Evolutionary conservation across 116 monocot genomes (phyloP), one percentile per base, ranked within the genome.

Genomic region (Posidonia oceanica): DNA sequence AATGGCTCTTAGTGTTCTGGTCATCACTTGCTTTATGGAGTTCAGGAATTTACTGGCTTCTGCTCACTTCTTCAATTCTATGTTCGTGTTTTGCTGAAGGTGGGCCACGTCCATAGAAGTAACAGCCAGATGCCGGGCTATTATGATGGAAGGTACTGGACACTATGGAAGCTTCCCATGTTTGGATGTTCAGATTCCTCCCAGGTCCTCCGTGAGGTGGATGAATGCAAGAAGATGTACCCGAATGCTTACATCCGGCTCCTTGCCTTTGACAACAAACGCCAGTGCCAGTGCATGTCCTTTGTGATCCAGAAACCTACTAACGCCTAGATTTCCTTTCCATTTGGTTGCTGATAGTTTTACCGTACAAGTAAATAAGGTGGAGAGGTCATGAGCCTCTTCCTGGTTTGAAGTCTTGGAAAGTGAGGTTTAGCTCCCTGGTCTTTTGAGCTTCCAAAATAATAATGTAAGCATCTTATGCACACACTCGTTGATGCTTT

Each of bases 131-230:
- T 85, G 15, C 94, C 83, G 5, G 94, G 94, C 14, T 94, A 94
- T 83, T 90, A 87, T 55, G 90, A 94, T 42, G 90, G 94, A 36
- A 76, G 90, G 63, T 94, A 90, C 69, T 87, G 94, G 94, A 87
- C 90, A 17, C 70, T 89, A 55, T 89, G 93, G 93, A 94, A 89
- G 73, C 81, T 94, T 54, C 93, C 89, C 8, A 89, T 89, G 93
- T 94, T 94, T 52, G 93, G 87, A 4, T 89, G 93, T 77, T 65
- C 76, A 3, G 89, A 94, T 36, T 52, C 89, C 11, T 69, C 81
- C 4, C 83, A 82, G 39, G 80, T 94, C 36, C 80, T 94, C 14
- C 29, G 55, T 0, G 89, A 94, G 79, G 78, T 87, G 2, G 77
- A 86, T n/a, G 88, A 88, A 68, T 88, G 86, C 89, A 93, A 84